These are phyloP conservation scores for Exutisphaerella laricina DNA, from an alignment of 2,329 filamentous ascomycete species.

Conservation along the genomic window DNA sequence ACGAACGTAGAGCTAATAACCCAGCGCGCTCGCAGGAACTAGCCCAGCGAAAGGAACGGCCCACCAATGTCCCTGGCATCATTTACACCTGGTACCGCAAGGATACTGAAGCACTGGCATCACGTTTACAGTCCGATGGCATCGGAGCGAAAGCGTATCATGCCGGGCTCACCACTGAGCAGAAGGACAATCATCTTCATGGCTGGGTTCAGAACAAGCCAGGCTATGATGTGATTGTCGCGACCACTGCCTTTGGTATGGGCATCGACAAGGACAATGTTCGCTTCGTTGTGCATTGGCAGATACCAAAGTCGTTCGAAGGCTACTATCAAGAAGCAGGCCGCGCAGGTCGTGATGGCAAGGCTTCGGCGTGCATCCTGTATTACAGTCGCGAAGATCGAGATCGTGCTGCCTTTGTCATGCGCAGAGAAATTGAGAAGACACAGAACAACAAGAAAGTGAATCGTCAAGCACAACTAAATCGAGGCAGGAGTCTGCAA, in stretches of 20 bases:
- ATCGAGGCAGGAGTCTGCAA: conserved; percentile 42
- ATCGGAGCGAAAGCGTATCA: conserved; percentile 71
- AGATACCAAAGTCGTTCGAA: conserved; percentile 87
- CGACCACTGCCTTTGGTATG: conserved; percentile 96
- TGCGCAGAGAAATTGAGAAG: conserved; percentile 41
- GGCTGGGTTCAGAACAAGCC: conserved; percentile 67
- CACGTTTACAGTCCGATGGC: conserved; percentile 59
- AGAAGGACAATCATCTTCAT: conserved; percentile 64
- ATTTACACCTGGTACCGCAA: conserved; percentile 72
- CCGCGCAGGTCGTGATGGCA: conserved; percentile 81
- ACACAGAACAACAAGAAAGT: conserved; percentile 28
- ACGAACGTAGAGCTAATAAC: conserved; percentile 59
- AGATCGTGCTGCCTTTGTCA: conserved; percentile 60
- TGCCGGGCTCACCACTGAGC: conserved; percentile 58
- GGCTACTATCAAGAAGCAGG: conserved; percentile 96
- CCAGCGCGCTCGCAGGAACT: conserved; percentile 55
- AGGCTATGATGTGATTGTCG: conserved; percentile 86
- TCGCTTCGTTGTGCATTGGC: conserved; percentile 92
- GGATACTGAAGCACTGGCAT: conserved; percentile 67
- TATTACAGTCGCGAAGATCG: conserved; percentile 88
- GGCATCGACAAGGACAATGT: conserved; percentile 95
- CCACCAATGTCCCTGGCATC: conserved; percentile 66
- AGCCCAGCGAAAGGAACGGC: conserved; percentile 43
- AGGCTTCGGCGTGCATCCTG: conserved; percentile 77
- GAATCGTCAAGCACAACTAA: conserved; percentile 36